These are phyloP conservation scores for Trematosphaeria pertusa DNA, from an alignment of 2,329 filamentous ascomycete genomes.

Conservation along the genomic window DNA sequence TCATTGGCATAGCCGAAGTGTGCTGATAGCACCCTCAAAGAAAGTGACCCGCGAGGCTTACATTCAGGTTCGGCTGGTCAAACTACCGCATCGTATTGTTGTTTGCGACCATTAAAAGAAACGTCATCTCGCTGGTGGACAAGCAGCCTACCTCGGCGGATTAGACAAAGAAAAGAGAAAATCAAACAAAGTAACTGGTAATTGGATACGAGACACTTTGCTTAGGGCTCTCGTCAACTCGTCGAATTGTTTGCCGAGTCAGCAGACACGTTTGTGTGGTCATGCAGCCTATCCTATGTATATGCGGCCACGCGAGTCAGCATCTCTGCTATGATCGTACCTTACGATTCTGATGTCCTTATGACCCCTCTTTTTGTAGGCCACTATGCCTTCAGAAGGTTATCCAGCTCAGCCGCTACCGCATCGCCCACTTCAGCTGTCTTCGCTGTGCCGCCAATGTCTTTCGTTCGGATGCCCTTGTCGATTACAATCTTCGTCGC, in stretches of 20 bases:
- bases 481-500: constrained; percentile 84
- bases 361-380: background rate
- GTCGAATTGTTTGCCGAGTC: no score
- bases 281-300: no score
- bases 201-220: background rate
- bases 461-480: constrained; percentile 77
- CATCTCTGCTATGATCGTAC: no score
- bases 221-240: no score
- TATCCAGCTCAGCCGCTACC: constrained; percentile 75
- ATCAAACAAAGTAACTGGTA: background rate
- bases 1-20: no score
- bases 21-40: no score
- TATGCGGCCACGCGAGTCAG: no score
- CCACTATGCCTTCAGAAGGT: constrained; percentile 60
- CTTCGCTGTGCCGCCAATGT: constrained; percentile 78
- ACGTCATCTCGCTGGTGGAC: background rate
- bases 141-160: background rate
- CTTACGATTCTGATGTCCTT: background rate
- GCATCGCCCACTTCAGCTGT: constrained; percentile 86
- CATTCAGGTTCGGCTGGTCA: no score
- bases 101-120: no score
- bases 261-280: no score
- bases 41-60: no score
- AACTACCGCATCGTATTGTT: no score
- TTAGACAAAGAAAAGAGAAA: background rate